Base-by-base conservation (phyloP, 108 stramenopile species). In the Cyclostephanos tholiformis region DNA sequence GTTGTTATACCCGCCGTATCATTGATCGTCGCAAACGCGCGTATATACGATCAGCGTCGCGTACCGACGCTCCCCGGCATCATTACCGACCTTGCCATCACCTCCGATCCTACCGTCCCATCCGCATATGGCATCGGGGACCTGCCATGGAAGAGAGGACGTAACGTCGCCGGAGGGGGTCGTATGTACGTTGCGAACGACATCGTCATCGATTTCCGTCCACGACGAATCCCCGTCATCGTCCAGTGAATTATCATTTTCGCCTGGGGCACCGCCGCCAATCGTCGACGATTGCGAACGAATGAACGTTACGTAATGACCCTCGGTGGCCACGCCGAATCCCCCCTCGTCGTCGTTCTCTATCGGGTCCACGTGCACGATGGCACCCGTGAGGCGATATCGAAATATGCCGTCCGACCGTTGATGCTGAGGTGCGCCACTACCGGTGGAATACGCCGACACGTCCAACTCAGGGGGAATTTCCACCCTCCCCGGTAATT, bases 231-330 rank as follows among this genome's bases (percentile, higher is more conserved):
- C 51, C 49, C 58, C 29, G 6, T 29, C 43, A 5, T 22, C 39
- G 36, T 9, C 36, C 8, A 35, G 8, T 20, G 26, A 7, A 27
- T 43, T 19, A 16, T 60, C 59, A 60, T 36, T n/a, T 32, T 13
- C 58, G 13, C 32, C 4, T 29, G 58, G n/a, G n/a, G n/a, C n/a
- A n/a, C n/a, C 16, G 8, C 26, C 32, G 9, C 30, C 32, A 17
- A 16, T 27, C 13, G 5, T 35, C 13, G 59, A 23, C 41, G 22
- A 38, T 16, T 53, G 20, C 9, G 48, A 51, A 30, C 52, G 35
- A 35, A 73, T 26, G 48, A 68, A 69, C 16, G 79, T 70, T 4
- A 80, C 79, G 30, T 80, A 80, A 55, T 80, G 79, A 2, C 79
- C 79, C 64, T 74, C 79, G 0, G 52, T 14, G 23, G 46, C 52